A percentile compares a stretch with the other conserved stretches of the same genome.
phyloP scores from a whole-genome alignment of 345 rosid species.

The Tarenaya hassleriana region DNA sequence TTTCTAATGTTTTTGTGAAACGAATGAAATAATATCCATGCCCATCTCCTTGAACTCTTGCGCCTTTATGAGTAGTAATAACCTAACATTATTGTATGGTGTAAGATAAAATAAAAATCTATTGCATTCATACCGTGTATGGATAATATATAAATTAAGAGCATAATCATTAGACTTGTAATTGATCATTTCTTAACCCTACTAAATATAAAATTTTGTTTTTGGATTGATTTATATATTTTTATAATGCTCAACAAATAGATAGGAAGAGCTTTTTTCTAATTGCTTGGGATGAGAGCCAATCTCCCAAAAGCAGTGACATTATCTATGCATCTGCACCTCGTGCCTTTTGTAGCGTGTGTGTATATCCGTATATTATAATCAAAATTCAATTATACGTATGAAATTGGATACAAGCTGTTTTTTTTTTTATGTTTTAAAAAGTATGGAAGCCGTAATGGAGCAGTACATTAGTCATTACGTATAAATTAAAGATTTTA shows the following conservation, averaged over 20 bases:
- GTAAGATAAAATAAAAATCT: no score
- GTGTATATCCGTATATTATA: background rate
- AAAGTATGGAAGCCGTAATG: no score
- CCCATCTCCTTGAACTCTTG: no score
- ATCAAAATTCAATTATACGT: background rate
- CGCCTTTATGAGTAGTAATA: no score
- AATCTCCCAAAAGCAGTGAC: conserved; percentile 28
- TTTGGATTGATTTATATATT: background rate
- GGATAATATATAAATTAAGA: background rate
- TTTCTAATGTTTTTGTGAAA: no score
- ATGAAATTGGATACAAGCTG: background rate
- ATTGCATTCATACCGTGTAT: background rate
- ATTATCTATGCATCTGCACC: conserved; percentile 31
- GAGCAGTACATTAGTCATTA: no score
- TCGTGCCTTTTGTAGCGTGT: conserved; percentile 6
- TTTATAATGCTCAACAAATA: conserved; percentile 9
- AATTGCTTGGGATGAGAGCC: conserved; percentile 33
- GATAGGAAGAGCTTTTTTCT: conserved; percentile 12
- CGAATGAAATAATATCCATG: no score
- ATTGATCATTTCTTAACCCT: no score
- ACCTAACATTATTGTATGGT: no score
- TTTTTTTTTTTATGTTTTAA: no score
- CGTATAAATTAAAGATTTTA: no score
- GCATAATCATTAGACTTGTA: no score
- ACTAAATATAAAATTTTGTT: background rate